A percentile compares a stretch with the other conserved stretches of the same genome.
Conservation (phyloP, 495 filamentous ascomycete species). For the Viridothelium virens region DNA sequence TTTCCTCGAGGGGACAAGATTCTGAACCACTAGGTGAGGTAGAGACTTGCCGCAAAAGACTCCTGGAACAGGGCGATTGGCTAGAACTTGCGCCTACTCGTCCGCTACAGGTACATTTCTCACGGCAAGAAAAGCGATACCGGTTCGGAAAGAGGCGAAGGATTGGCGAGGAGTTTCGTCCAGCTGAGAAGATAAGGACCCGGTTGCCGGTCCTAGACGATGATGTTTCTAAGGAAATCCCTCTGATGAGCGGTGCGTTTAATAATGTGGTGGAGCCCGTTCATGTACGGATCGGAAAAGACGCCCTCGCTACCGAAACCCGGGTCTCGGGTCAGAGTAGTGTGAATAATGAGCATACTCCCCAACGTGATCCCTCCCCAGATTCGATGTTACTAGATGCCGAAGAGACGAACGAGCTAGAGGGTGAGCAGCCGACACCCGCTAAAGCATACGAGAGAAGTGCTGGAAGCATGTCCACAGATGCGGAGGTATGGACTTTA, state of each 20-base stretch:
- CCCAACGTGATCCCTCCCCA: conserved; percentile 20
- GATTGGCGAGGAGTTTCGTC: conserved; percentile 15
- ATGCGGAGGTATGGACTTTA: neutral
- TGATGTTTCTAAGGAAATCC: conserved; percentile 4
- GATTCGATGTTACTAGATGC: conserved; percentile 33
- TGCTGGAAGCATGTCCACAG: neutral
- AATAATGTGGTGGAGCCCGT: conserved; percentile 16
- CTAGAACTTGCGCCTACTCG: conserved; percentile 24
- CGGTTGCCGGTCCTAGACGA: conserved; percentile 11
- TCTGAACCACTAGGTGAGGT: conserved; percentile 19
- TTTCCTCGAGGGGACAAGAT: neutral
- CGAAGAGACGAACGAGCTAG: conserved; percentile 12
- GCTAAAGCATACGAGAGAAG: neutral
- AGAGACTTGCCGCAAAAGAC: conserved; percentile 24
- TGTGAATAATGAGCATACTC: conserved; percentile 11
- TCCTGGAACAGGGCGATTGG: conserved; percentile 32
- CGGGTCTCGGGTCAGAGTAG: conserved; percentile 17
- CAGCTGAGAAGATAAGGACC: neutral
- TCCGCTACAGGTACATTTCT: conserved; percentile 27
- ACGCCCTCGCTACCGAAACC: conserved; percentile 29
- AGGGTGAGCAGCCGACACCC: neutral
- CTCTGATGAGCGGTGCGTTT: conserved; percentile 24
- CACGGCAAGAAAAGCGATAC: conserved; percentile 22
- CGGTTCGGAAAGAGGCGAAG: conserved; percentile 33
- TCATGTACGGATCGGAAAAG: conserved; percentile 30